Base-by-base conservation (phyloP, 495 filamentous ascomycete species). In the Penicilliopsis zonata region DNA sequence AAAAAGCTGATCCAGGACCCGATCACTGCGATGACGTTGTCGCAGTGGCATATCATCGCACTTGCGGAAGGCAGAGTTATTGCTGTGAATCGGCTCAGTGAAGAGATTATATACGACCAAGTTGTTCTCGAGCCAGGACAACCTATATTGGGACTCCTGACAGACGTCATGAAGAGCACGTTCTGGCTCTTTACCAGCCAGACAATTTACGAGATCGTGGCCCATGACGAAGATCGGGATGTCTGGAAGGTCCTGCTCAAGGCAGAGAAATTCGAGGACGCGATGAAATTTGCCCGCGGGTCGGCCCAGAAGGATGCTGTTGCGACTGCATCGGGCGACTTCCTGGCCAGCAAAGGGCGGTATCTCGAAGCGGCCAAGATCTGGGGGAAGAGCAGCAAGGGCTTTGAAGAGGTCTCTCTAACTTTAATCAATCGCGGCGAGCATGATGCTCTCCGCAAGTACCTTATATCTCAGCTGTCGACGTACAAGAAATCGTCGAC, bases 361-460 rank as follows among this genome's bases (percentile, higher is more conserved):
- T 94, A 76, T 49, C 50, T 76, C 18, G 86, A 95, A 50, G 90
- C 90, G 10, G 92, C 90, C 8, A 72, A 67, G 19, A 75, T 94
- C 16, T 94, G 92, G 62, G 90, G 90, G 18, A 84, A 81, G 58
- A 95, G 88, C 59, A 94, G 80, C 45, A 95, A 95, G 61, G 78
- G 80, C 2, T 98, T 98, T 41, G 90, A 98, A 46, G 84, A 98
- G 45, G 90, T 96, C 23, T 86, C 86, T 30, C 63, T 98, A 28
- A 78, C 71, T 2, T 83, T 98, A 41, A 86, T 96, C 36, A 87
- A 95, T 49, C 74, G 79, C 38, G 76, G 78, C 24, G 82, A 96
- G 49, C 79, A 81, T 35, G 92, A 98, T 67, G 88, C 90, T 1
- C 55, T 98, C 34, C 73, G 92, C 16, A 90, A 80, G 46, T 98